Evolutionary conservation across 2,329 filamentous ascomycete species (phyloP).

Genomic region (Penicillium decumbens): DNA sequence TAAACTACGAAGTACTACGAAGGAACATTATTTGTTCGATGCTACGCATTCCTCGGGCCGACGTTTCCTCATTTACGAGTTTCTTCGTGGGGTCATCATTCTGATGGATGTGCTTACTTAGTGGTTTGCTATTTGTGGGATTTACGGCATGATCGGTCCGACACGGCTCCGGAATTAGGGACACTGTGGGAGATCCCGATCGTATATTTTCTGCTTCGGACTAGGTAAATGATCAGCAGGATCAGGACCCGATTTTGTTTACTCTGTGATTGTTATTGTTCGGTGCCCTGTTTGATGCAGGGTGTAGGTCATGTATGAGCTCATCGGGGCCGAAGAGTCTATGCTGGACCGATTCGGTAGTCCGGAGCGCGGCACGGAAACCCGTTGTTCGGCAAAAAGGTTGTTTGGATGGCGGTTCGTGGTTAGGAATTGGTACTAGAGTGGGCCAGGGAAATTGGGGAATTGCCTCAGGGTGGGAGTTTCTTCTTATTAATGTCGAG

Average conservation of each 20-base stretch:
- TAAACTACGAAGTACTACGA: not conserved
- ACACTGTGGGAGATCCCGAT: conserved; percentile 2
- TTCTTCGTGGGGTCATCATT: not conserved
- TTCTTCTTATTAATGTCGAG: not conserved
- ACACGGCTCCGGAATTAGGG: conserved; percentile 3
- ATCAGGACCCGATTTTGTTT: not conserved
- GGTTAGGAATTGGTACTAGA: not conserved
- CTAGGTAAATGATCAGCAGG: not conserved
- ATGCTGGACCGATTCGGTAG: conserved; percentile 18
- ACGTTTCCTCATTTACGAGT: not conserved
- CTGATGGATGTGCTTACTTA: not conserved
- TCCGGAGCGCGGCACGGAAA: conserved; percentile 14
- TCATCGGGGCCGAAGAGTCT: not conserved
- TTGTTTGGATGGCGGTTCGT: not conserved
- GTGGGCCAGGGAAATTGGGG: not conserved
- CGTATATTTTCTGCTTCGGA: not conserved
- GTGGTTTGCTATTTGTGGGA: not conserved
- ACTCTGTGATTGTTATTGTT: not conserved
- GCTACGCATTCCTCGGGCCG: not conserved
- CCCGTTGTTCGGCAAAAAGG: conserved; percentile 5
- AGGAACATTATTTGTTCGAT: not conserved
- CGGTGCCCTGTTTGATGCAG: not conserved
- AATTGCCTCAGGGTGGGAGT: not conserved
- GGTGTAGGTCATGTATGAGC: not conserved
- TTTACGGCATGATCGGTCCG: not conserved